These are phyloP conservation scores for Mycena olivaceomarginata DNA, from an alignment of 768 basidiomycete species.

Conservation along the genomic window DNA sequence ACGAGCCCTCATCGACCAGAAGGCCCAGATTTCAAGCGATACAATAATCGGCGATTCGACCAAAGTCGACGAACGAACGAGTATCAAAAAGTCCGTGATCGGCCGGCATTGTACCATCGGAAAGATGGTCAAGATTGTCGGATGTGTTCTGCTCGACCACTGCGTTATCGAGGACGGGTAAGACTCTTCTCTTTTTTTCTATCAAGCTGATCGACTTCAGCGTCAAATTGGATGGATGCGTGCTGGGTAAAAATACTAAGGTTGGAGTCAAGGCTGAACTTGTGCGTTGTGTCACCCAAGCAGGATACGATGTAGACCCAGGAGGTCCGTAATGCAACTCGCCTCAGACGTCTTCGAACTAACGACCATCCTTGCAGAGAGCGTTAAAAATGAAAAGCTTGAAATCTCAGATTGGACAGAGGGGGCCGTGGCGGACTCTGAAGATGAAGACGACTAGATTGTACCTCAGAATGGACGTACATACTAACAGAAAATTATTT, in stretches of 20 bases:
- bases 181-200: constrained; percentile 46
- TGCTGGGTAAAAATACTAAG: constrained; percentile 84
- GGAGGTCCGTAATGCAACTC: constrained; percentile 68
- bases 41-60: constrained; percentile 90
- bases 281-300: constrained; percentile 81
- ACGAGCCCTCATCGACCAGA: constrained; percentile 83
- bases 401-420: constrained; percentile 74
- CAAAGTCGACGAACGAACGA: constrained; percentile 85
- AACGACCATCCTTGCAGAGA: constrained; percentile 60
- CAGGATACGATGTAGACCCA: constrained; percentile 82
- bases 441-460: constrained; percentile 46
- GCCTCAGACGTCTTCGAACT: background rate
- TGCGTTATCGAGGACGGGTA: constrained; percentile 93
- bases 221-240: constrained; percentile 85
- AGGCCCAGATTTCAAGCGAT: constrained; percentile 89
- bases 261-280: constrained; percentile 84
- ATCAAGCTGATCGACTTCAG: constrained; percentile 57
- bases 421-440: constrained; percentile 48
- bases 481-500: constrained; percentile 29
- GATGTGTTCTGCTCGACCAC: constrained; percentile 92
- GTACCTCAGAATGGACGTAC: constrained; percentile 38
- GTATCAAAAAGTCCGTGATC: constrained; percentile 87
- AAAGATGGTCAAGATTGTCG: constrained; percentile 87
- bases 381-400: constrained; percentile 72
- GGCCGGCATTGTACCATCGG: constrained; percentile 92